Base-by-base conservation (phyloP, 1,284 basidiomycete species). In the Rhizoctonia solani region DNA sequence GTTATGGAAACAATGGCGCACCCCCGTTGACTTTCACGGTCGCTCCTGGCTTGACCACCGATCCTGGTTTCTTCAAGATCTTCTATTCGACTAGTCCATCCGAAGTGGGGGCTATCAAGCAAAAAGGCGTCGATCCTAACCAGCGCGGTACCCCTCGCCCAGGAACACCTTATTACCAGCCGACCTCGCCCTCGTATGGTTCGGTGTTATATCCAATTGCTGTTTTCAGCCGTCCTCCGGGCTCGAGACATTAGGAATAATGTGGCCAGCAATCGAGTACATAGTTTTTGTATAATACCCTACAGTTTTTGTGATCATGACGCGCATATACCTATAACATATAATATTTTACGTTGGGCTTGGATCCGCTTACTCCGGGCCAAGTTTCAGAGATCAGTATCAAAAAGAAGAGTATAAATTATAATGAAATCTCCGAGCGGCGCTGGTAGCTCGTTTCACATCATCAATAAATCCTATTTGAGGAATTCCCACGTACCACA, bases 61-160 rank as follows among this genome's bases (percentile, higher is more conserved):
- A 66, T 16, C 52, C 16, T 3, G 63, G 63, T 19, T 54, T 54
- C 41, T 54, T 66, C 25, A 66, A 66, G 19, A 30, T 66, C 6
- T 66, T 54, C 29, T 66, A 44, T 25, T 66, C 63, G n/a, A 44
- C 50, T 16, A 11, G 19, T n/a, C 63, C 39, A 4, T 54, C 52
- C 5, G 50, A 66, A 9, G 34, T 66, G 63, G 32, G 39, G 39
- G 32, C 27, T n/a, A 66, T 66, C 8, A 2, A 66, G 41, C 63
- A 66, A 30, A 52, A 66, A 0, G 63, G 63, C 14, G 47, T 54
- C 25, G 52, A 66, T 19, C 37, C 41, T 1, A 27, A 27, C 8
- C 47, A 14, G 19, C 9, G 27, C 4, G 50, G 25, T 2, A 53
- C 9, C 25, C 37, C 63, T 25, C 50, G 50, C 19, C 52, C 63